Conservation (phyloP, 1,284 basidiomycete genomes). For the Ustilago lituana region DNA sequence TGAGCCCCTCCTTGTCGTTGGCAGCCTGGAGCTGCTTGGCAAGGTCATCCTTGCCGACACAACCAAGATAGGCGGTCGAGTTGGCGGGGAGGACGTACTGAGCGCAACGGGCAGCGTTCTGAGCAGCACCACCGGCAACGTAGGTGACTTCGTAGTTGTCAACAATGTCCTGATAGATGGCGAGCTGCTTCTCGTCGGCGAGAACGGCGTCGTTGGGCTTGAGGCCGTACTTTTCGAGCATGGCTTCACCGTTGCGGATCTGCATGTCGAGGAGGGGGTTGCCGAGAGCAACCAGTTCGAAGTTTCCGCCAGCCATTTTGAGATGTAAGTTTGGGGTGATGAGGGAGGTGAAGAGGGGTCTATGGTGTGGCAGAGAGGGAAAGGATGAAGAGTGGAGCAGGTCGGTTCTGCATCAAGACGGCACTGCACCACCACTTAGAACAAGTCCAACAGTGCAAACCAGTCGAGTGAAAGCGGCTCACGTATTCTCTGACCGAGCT, state of each 20-base stretch:
- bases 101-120: slow-evolving; percentile 94
- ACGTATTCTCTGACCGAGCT: too few relatives aligned
- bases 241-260: slow-evolving; percentile 76
- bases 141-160: slow-evolving; percentile 83
- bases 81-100: slow-evolving; percentile 77
- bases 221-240: slow-evolving; percentile 89
- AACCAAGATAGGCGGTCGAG: slow-evolving; percentile 93
- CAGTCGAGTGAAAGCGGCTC: too few relatives aligned
- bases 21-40: slow-evolving; percentile 89
- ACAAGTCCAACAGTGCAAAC: slow-evolving; percentile 3
- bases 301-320: slow-evolving; percentile 54
- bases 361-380: not conserved
- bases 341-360: not conserved
- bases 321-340: not conserved
- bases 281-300: slow-evolving; percentile 65
- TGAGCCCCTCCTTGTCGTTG: slow-evolving; percentile 91
- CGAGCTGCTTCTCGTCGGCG: slow-evolving; percentile 84
- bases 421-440: too few relatives aligned
- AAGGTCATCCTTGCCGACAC: slow-evolving; percentile 90
- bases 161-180: slow-evolving; percentile 82
- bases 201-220: slow-evolving; percentile 97
- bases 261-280: slow-evolving; percentile 69
- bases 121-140: slow-evolving; percentile 95
- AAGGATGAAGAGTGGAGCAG: not conserved
- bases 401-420: too few relatives aligned